Conservation (phyloP, 2,329 filamentous ascomycete species). For the Sporothrix brunneoviolacea region DNA sequence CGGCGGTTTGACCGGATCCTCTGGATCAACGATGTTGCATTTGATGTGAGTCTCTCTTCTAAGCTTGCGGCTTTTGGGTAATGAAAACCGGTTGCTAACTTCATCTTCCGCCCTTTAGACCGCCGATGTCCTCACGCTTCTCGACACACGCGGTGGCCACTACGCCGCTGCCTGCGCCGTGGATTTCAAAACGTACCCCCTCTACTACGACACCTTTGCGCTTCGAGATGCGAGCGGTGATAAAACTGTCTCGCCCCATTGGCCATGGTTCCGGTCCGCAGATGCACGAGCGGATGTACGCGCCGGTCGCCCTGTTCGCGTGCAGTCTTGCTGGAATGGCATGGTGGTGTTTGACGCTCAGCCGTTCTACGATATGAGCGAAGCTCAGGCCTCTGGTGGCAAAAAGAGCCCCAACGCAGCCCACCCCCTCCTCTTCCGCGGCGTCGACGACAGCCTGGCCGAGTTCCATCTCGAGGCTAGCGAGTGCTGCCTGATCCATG, state of each 20-base stretch:
- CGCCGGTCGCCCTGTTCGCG: slow-evolving; percentile 45
- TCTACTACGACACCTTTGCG: slow-evolving; percentile 57
- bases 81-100: slow-evolving; percentile 13
- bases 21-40: slow-evolving; percentile 57
- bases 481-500: slow-evolving; percentile 72
- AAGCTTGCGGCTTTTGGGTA: no score
- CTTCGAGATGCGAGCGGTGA: slow-evolving; percentile 48
- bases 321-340: slow-evolving; percentile 64
- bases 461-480: slow-evolving; percentile 62
- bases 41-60: slow-evolving; percentile 34
- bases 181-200: slow-evolving; percentile 48
- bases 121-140: slow-evolving; percentile 44
- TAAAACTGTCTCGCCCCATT: slow-evolving; percentile 44
- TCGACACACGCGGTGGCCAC: slow-evolving; percentile 46
- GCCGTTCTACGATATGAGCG: slow-evolving; percentile 39
- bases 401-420: background rate
- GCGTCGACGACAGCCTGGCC: slow-evolving; percentile 55
- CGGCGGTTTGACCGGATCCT: slow-evolving; percentile 48
- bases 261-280: slow-evolving; percentile 52
- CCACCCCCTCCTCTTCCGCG: slow-evolving; percentile 52
- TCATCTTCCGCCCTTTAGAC: slow-evolving; percentile 16
- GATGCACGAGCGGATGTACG: slow-evolving; percentile 40
- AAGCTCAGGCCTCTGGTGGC: no score
- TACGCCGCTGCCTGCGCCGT: slow-evolving; percentile 56
- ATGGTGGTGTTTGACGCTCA: slow-evolving; percentile 41